Percentiles rank a stretch among this genome's conserved stretches.
phyloP scores from a whole-genome alignment of 1,139 yeast genomes.

The Debaryomyces sp. region DNA sequence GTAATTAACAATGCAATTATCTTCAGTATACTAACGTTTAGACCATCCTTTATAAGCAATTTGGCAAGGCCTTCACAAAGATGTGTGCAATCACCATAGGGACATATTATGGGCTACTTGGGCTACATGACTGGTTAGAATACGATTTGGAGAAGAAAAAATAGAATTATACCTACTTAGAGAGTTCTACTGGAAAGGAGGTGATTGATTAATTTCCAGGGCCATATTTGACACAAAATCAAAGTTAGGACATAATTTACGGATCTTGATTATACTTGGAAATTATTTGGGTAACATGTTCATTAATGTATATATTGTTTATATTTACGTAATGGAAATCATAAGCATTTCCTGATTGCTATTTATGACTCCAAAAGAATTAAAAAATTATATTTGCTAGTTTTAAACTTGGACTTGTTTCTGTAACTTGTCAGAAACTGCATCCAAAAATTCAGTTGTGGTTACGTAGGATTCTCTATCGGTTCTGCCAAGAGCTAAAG shows the following conservation, averaged over 20 bases:
- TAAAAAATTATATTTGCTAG: not conserved
- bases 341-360: conserved; percentile 13
- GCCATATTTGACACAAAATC: not conserved
- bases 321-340: not conserved
- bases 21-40: conserved; percentile 9
- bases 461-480: conserved; percentile 70
- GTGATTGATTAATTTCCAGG: not conserved
- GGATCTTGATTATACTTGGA: not conserved
- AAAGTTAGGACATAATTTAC: not conserved
- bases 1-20: conserved; percentile 7
- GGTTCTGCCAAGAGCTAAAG: conserved; percentile 70
- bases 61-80: conserved; percentile 21
- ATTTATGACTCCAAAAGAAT: conserved; percentile 7
- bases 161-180: not conserved
- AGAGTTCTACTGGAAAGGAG: not conserved
- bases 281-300: conserved; percentile 1
- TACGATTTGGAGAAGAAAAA: conserved; percentile 4
- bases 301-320: conserved; percentile 4
- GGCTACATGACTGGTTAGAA: conserved; percentile 10
- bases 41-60: conserved; percentile 23
- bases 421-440: conserved; percentile 59
- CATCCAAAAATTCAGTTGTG: conserved; percentile 74
- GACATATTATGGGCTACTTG: conserved; percentile 17
- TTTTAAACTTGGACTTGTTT: conserved; percentile 13
- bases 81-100: conserved; percentile 21